Conservation (phyloP, 495 filamentous ascomycete species). For the Penicillium arizonense region DNA sequence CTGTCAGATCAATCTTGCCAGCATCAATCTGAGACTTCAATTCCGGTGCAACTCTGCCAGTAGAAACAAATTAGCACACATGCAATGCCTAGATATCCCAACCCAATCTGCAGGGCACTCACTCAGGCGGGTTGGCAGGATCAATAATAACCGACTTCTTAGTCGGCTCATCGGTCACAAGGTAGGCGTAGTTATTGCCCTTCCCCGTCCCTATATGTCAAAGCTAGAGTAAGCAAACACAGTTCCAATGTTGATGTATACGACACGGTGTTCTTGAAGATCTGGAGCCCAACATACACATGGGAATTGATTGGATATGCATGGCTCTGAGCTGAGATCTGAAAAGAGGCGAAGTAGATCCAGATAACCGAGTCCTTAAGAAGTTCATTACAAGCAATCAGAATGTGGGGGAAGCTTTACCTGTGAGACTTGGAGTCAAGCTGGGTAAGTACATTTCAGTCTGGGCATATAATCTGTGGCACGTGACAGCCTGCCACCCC, state of each 20-base stretch:
- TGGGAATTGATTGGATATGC: constrained; percentile 97
- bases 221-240: constrained; percentile 3
- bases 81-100: neutral
- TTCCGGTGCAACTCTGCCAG: constrained; percentile 71
- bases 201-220: constrained; percentile 72
- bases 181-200: constrained; percentile 94
- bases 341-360: constrained; percentile 1
- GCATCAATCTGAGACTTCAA: constrained; percentile 68
- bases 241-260: neutral
- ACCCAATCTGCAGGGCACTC: constrained; percentile 25
- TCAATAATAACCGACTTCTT: constrained; percentile 95
- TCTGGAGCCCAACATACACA: constrained; percentile 67
- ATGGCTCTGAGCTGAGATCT: constrained; percentile 51
- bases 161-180: constrained; percentile 86
- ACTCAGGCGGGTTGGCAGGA: constrained; percentile 92
- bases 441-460: too few species aligned
- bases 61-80: neutral
- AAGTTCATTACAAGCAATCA: constrained; percentile 30
- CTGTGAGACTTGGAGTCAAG: too few species aligned
- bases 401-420: constrained; percentile 14
- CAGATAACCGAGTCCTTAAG: constrained; percentile 17
- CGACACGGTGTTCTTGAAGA: neutral
- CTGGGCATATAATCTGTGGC: neutral
- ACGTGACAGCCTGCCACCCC: too few species aligned
- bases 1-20: constrained; percentile 76